phyloP scores from a whole-genome alignment of 495 filamentous ascomycete genomes.

The Acidomyces sp. region DNA sequence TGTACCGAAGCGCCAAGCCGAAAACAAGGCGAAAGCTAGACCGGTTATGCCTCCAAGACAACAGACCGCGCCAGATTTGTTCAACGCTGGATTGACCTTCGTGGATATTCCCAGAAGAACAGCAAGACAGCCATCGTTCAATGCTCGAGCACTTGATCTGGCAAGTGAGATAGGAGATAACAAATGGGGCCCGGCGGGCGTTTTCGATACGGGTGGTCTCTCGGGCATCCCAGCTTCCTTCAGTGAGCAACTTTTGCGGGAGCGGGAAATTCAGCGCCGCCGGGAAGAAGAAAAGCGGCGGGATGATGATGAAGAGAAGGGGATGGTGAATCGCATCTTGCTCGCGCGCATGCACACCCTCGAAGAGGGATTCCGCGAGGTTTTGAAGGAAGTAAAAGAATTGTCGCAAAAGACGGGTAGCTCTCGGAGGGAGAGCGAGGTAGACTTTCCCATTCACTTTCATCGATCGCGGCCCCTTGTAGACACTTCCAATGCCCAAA shows the following conservation, averaged over 20 bases:
- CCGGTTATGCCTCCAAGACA: constrained; percentile 40
- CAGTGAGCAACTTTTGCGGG: constrained; percentile 27
- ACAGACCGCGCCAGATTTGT: constrained; percentile 8
- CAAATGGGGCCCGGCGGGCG: constrained; percentile 30
- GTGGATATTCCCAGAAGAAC: constrained; percentile 20
- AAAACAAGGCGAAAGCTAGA: constrained; percentile 30
- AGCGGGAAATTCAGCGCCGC: constrained; percentile 10
- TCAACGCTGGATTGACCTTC: constrained; percentile 6
- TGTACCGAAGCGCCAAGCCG: constrained; percentile 34
- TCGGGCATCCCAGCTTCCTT: constrained; percentile 33
- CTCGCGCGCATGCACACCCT: constrained; percentile 84
- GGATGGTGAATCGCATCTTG: constrained; percentile 65
- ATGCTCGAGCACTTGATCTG: constrained; percentile 43
- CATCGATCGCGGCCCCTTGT: too few relatives aligned
- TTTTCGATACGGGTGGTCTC: constrained; percentile 65
- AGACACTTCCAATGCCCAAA: constrained; percentile 3
- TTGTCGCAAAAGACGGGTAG: constrained; percentile 9
- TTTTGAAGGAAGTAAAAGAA: constrained; percentile 71
- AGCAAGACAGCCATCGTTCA: constrained; percentile 35
- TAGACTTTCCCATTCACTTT: neutral
- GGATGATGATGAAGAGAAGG: constrained; percentile 44
- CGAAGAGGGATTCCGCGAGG: constrained; percentile 71
- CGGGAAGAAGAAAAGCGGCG: constrained; percentile 24
- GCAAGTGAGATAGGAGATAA: constrained; percentile 64
- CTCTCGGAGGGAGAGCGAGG: constrained; percentile 15